Evolutionary conservation across 129 eudicot genomes (phyloP).

Genomic region (Centaurea solstitialis): DNA sequence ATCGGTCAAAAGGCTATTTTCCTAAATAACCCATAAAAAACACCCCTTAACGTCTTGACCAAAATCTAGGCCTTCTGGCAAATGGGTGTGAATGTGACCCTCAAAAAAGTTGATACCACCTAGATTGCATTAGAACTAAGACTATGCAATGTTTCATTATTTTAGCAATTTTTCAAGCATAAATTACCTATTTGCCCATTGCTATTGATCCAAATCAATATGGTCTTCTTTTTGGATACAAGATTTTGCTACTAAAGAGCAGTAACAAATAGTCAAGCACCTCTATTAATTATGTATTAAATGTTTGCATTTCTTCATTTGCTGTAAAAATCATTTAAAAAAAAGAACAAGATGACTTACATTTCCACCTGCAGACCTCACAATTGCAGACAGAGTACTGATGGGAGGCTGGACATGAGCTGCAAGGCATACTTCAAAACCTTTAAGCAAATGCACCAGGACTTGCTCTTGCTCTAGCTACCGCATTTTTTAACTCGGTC

Average conservation of each 20-base stretch:
- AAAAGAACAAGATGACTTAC: slow-evolving; percentile 40
- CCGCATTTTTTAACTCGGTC: slow-evolving; percentile 56
- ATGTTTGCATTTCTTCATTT: background rate
- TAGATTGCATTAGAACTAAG: background rate
- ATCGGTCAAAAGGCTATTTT: background rate
- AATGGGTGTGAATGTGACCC: background rate
- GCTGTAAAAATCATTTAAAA: background rate
- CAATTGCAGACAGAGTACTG: slow-evolving; percentile 60
- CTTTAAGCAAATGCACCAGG: slow-evolving; percentile 63
- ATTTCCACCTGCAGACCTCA: slow-evolving; percentile 85
- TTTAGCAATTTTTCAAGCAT: no score
- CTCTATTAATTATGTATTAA: no score
- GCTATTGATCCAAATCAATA: no score
- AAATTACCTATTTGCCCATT: no score
- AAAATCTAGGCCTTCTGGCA: background rate
- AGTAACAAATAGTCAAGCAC: no score
- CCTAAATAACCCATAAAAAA: background rate
- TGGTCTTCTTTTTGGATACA: no score
- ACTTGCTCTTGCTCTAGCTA: slow-evolving; percentile 55
- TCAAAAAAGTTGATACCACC: background rate
- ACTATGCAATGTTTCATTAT: no score
- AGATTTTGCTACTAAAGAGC: no score
- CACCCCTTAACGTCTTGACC: background rate
- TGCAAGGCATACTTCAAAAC: slow-evolving; percentile 67
- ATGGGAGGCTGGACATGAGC: slow-evolving; percentile 74